These are phyloP conservation scores for Colletotrichum sp. DNA, from an alignment of 2,329 filamentous ascomycete species.

Conservation along the genomic window DNA sequence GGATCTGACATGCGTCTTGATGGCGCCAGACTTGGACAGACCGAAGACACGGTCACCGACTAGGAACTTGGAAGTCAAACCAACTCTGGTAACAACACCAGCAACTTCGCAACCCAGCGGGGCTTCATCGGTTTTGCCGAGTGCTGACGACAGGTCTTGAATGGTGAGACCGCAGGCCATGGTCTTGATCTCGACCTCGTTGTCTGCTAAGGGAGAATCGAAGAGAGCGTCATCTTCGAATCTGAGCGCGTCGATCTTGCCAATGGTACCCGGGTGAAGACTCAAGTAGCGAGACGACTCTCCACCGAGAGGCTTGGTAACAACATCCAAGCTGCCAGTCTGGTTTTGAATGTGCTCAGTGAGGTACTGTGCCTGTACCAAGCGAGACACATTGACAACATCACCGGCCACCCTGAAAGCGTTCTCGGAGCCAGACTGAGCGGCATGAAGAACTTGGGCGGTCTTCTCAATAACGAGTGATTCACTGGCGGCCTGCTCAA, in stretches of 20 bases:
- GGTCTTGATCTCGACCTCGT: constrained; percentile 46
- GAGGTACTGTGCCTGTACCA: constrained; percentile 4
- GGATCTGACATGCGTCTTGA: constrained; percentile 26
- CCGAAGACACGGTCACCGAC: constrained; percentile 33
- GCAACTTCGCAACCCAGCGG: constrained; percentile 34
- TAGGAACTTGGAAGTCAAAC: constrained; percentile 30
- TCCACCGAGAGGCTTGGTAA: not conserved
- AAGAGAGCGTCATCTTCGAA: constrained; percentile 27
- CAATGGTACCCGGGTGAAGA: constrained; percentile 35
- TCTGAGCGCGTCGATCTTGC: constrained; percentile 27
- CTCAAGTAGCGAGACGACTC: constrained; percentile 24
- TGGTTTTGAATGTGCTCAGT: constrained; percentile 16
- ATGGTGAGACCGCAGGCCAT: constrained; percentile 49
- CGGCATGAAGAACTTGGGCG: not conserved
- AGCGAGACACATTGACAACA: not conserved
- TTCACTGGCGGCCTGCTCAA: constrained; percentile 4
- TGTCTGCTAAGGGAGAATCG: constrained; percentile 29
- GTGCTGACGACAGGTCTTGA: constrained; percentile 43
- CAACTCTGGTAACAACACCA: constrained; percentile 37
- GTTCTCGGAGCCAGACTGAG: not conserved
- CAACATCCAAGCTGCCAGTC: constrained; percentile 7
- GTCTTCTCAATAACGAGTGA: not conserved
- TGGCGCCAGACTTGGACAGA: constrained; percentile 14
- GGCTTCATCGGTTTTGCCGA: constrained; percentile 23
- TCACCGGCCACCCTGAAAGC: not conserved